Evolutionary conservation across 164 flowering plant species (phyloP).

Genomic region (Warburgia ugandensis): DNA sequence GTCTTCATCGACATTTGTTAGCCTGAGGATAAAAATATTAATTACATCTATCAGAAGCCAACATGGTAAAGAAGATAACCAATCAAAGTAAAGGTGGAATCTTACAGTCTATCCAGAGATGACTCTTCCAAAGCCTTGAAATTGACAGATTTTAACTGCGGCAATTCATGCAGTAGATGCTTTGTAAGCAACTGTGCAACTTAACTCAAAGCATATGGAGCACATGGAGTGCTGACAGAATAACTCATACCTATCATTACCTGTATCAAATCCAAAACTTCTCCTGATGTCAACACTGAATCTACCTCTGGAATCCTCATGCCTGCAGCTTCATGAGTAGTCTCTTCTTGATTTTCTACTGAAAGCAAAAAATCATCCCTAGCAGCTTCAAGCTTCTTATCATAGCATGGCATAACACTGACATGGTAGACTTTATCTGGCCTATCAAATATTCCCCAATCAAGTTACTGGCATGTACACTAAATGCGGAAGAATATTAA

Average conservation of each 20-base stretch:
- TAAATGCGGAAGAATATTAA: too few relatives aligned
- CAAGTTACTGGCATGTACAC: conserved; percentile 3
- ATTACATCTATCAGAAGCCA: background rate
- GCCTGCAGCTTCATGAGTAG: conserved; percentile 15
- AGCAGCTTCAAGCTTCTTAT: conserved; percentile 96
- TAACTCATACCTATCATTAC: conserved; percentile 23
- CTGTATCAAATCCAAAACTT: conserved; percentile 84
- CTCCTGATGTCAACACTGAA: conserved; percentile 94
- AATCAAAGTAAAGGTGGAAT: background rate
- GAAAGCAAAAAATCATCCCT: conserved; percentile 85
- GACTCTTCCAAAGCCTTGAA: conserved; percentile 67
- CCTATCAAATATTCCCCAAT: conserved; percentile 30
- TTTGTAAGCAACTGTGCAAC: background rate
- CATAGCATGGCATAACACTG: conserved; percentile 97
- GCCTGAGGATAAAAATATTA: conserved; percentile 34
- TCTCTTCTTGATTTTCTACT: conserved; percentile 33
- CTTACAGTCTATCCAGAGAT: conserved; percentile 77
- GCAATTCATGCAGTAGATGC: conserved; percentile 1
- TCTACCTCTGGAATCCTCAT: conserved; percentile 66
- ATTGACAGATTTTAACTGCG: conserved; percentile 67
- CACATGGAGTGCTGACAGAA: background rate
- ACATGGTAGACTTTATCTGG: conserved; percentile 89
- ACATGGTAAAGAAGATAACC: background rate
- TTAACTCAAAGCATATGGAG: background rate
- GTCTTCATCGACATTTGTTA: conserved; percentile 74